These are phyloP conservation scores for Salix brachista DNA, from an alignment of 345 rosid genomes.

Conservation along the genomic window DNA sequence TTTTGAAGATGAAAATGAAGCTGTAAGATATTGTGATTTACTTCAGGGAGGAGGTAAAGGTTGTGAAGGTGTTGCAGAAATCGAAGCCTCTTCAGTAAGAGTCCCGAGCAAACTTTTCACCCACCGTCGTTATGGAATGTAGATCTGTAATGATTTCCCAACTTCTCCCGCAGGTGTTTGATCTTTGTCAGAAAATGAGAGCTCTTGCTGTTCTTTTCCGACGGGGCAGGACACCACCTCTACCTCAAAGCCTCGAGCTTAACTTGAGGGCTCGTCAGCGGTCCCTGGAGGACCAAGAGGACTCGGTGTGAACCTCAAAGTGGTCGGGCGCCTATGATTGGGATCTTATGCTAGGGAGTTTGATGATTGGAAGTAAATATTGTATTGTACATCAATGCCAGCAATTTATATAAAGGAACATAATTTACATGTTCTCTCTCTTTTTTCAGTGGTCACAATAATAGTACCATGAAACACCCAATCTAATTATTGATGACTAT, in stretches of 20 bases:
- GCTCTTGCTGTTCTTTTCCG: constrained; percentile 81
- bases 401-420: neutral
- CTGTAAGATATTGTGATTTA: constrained; percentile 76
- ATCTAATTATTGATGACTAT: too few species aligned
- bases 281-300: constrained; percentile 79
- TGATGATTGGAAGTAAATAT: neutral
- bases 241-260: constrained; percentile 79
- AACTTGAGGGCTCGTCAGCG: constrained; percentile 82
- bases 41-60: constrained; percentile 94
- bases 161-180: constrained; percentile 59
- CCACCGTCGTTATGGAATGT: neutral
- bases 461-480: neutral
- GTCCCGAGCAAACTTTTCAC: neutral
- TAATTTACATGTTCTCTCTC: neutral
- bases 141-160: constrained; percentile 1
- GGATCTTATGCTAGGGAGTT: neutral
- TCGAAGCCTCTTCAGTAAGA: constrained; percentile 90
- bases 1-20: constrained; percentile 90
- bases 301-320: constrained; percentile 16
- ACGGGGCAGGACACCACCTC: constrained; percentile 79
- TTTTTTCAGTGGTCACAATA: neutral
- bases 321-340: neutral
- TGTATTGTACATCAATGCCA: neutral
- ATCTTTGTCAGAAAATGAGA: constrained; percentile 80
- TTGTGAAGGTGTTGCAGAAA: constrained; percentile 95